These are phyloP conservation scores for Houttuynia cordata DNA, from an alignment of 164 flowering plant species.

Conservation along the genomic window DNA sequence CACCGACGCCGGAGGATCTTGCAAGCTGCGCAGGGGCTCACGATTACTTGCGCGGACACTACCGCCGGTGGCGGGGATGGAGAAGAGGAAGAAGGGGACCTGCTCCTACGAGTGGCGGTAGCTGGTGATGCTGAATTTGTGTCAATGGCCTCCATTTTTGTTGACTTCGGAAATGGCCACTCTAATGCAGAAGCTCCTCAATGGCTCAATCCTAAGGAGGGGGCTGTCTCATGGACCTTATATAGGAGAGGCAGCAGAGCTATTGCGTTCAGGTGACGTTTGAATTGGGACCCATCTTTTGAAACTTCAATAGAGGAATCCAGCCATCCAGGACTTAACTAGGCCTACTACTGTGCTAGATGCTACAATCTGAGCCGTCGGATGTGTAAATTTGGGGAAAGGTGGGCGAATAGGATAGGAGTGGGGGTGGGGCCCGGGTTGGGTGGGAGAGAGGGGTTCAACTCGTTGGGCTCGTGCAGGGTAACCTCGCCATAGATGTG, in stretches of 20 bases:
- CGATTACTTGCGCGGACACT: constrained; percentile 9
- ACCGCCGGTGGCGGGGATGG: constrained; percentile 12
- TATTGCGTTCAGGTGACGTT: background rate
- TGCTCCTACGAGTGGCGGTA: constrained; percentile 1
- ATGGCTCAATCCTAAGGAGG: too few species aligned
- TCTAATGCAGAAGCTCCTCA: background rate
- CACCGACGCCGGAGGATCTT: constrained; percentile 66
- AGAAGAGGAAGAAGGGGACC: constrained; percentile 10
- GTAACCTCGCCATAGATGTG: too few species aligned
- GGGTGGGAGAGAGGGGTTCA: too few species aligned
- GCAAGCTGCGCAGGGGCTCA: constrained; percentile 74
- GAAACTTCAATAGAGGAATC: too few species aligned
- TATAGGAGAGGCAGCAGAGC: background rate
- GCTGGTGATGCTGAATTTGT: constrained; percentile 4
- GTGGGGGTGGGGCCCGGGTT: constrained; percentile 1
- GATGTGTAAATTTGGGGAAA: background rate
- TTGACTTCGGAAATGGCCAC: background rate
- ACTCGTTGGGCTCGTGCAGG: background rate
- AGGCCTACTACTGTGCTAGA: background rate
- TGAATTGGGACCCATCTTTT: too few species aligned
- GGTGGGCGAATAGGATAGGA: background rate
- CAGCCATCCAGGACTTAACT: background rate
- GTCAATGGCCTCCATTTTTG: constrained; percentile 11
- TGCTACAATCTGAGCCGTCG: background rate
- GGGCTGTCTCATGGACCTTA: background rate